Conservation (phyloP, 208 protist species). For the Acanthamoeba divionensis region DNA sequence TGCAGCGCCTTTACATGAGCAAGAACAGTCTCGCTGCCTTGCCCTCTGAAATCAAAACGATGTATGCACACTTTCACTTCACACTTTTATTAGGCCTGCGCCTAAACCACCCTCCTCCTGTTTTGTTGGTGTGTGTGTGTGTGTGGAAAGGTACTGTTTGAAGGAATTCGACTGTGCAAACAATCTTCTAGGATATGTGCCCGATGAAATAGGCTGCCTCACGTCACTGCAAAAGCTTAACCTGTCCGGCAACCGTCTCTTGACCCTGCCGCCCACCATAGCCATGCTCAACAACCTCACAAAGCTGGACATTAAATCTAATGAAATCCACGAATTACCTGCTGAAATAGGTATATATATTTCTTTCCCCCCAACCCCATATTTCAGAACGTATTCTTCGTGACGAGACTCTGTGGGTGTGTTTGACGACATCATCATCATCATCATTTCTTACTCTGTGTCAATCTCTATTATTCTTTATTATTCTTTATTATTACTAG, state of each 20-base stretch:
- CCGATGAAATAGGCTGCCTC: constrained; percentile 45
- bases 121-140: too few relatives aligned
- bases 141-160: too few relatives aligned
- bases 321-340: constrained; percentile 68
- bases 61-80: too few relatives aligned
- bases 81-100: too few relatives aligned
- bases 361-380: too few relatives aligned
- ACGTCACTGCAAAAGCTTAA: constrained; percentile 58
- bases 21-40: constrained; percentile 49
- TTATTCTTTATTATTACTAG: too few relatives aligned
- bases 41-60: constrained; percentile 47
- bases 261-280: constrained; percentile 58
- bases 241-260: constrained; percentile 67
- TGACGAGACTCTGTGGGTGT: too few relatives aligned
- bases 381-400: too few relatives aligned
- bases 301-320: constrained; percentile 63
- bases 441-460: too few relatives aligned
- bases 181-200: constrained; percentile 4
- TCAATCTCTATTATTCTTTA: too few relatives aligned
- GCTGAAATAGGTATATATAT: constrained; percentile 42
- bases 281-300: constrained; percentile 39
- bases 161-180: constrained; percentile 32
- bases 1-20: constrained; percentile 21
- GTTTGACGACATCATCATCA: too few relatives aligned
- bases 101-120: too few relatives aligned